Evolutionary conservation across 495 filamentous ascomycete species (phyloP), one percentile per base, ranked within the genome.

Genomic region (Aspergillus cavernicola): DNA sequence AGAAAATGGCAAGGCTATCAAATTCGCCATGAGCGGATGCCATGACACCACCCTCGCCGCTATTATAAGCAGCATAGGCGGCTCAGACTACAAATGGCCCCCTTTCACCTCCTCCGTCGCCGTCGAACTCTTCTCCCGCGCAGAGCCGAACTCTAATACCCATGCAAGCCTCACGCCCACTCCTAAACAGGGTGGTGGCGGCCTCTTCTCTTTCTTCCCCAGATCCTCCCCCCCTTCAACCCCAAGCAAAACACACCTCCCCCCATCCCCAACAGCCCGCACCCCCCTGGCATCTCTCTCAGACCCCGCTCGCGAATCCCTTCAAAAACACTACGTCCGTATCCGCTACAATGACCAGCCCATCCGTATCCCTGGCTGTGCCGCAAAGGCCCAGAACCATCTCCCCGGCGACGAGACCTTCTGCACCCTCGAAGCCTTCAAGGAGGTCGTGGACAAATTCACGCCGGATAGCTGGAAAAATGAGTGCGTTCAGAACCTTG

Each of bases 11-110:
- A 78, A 72, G 45, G 68, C 78, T n/a, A 78, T 86, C 56, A 86
- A 83, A 55, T 76, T 90, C 29, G 86, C 82, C 4, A 71, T 98
- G 57, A 86, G 83, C 59, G 93, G 93, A 16, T 96, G 91, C 60
- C 93, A 98, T 65, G 93, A 98, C 67, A 97, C 93, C 9, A 97
- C 93, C 16, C 75, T 97, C 8, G 93, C 88, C 4, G 89, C 78
- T 0, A 68, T 95, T 10, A 70, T 98, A 31, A 76, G 86, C 8
- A 89, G 86, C 55, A 59, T 97, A 1, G 93, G 93, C 8, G 85
- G 87, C 6, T 93, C 85, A 64, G 76, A 90, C 38, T 73, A 72
- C 18, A 78, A 81, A 19, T 98, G 93, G 93, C 93, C 93, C 2
- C 90, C 88, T 0, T 98, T 89, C 61, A 97, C 92, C 0, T 91